Conservation (phyloP, 2,329 filamentous ascomycete species). For the Neofusicoccum sp. region DNA sequence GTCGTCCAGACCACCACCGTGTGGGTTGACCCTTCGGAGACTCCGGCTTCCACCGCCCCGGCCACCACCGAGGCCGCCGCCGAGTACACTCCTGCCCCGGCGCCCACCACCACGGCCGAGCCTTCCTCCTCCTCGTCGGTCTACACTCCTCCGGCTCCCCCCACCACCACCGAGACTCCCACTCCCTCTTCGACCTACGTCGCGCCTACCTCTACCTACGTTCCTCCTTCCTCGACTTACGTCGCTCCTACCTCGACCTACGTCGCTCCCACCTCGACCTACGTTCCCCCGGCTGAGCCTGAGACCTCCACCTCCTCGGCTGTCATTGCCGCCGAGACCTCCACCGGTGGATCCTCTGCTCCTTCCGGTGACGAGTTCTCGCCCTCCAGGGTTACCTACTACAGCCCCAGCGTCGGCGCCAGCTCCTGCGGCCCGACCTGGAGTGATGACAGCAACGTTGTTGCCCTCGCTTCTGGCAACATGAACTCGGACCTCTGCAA, state of each 20-base stretch:
- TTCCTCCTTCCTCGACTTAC: not conserved
- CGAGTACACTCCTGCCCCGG: slow-evolving; percentile 26
- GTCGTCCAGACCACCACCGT: slow-evolving; percentile 37
- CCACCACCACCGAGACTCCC: slow-evolving; percentile 4
- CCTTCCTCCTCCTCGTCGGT: slow-evolving; percentile 17
- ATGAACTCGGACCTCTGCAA: slow-evolving; percentile 37
- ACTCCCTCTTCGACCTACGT: slow-evolving; percentile 13
- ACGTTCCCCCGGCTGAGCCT: not conserved
- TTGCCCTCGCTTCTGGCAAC: slow-evolving; percentile 29
- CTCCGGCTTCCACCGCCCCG: slow-evolving; percentile 22
- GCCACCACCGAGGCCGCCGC: slow-evolving; percentile 20
- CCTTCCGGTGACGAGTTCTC: not conserved
- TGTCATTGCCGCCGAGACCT: slow-evolving; percentile 6
- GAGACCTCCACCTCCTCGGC: not conserved
- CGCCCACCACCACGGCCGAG: slow-evolving; percentile 19
- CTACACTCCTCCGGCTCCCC: slow-evolving; percentile 17
- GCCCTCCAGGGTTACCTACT: slow-evolving; percentile 30
- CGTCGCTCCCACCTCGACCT: not conserved
- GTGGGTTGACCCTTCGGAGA: slow-evolving; percentile 27
- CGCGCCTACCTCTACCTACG: not conserved
- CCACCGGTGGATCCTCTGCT: slow-evolving; percentile 6
- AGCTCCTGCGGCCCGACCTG: slow-evolving; percentile 33
- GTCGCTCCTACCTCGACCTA: not conserved
- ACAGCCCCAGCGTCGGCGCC: slow-evolving; percentile 29
- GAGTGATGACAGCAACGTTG: slow-evolving; percentile 26